Percentiles rank a stretch among this genome's conserved stretches.
phyloP scores from a whole-genome alignment of 2,329 filamentous ascomycete species.

The Huntiella bhutanensis region DNA sequence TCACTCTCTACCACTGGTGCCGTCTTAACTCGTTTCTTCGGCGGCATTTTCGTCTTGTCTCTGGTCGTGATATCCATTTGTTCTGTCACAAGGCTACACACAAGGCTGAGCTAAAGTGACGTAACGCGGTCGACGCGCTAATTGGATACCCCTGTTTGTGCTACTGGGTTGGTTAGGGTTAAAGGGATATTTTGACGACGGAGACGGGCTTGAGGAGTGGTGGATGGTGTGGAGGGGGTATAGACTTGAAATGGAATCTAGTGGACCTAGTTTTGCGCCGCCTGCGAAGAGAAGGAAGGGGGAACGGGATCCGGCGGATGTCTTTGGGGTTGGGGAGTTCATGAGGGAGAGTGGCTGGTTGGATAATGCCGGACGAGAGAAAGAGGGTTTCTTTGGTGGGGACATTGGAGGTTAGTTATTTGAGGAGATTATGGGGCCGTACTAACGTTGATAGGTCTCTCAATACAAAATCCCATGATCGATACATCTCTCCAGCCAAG shows the following conservation, averaged over 20 bases:
- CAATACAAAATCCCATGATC: slow-evolving; percentile 1
- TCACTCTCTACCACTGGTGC: slow-evolving; percentile 29
- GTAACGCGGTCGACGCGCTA: too few species aligned
- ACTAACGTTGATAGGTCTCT: slow-evolving; percentile 6
- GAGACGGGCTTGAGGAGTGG: too few species aligned
- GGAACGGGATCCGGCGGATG: slow-evolving; percentile 24
- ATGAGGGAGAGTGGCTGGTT: slow-evolving; percentile 36
- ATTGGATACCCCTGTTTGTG: too few species aligned
- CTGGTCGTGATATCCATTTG: neutral
- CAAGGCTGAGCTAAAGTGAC: too few species aligned
- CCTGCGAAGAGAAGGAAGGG: neutral
- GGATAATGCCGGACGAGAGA: slow-evolving; percentile 14
- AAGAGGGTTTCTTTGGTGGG: slow-evolving; percentile 26
- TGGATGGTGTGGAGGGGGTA: too few species aligned
- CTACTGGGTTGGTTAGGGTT: too few species aligned
- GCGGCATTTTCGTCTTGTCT: slow-evolving; percentile 34
- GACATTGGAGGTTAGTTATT: slow-evolving; percentile 14
- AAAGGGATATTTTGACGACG: too few species aligned
- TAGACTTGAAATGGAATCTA: neutral
- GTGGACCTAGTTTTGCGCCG: neutral
- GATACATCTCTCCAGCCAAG: slow-evolving; percentile 6
- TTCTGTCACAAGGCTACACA: neutral
- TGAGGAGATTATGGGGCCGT: slow-evolving; percentile 13
- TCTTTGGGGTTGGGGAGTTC: slow-evolving; percentile 46
- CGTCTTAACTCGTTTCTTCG: slow-evolving; percentile 46